A percentile compares a stretch with the other conserved stretches of the same genome.
phyloP scores from a whole-genome alignment of 2,329 filamentous ascomycete genomes.

The Penicillium sp. region DNA sequence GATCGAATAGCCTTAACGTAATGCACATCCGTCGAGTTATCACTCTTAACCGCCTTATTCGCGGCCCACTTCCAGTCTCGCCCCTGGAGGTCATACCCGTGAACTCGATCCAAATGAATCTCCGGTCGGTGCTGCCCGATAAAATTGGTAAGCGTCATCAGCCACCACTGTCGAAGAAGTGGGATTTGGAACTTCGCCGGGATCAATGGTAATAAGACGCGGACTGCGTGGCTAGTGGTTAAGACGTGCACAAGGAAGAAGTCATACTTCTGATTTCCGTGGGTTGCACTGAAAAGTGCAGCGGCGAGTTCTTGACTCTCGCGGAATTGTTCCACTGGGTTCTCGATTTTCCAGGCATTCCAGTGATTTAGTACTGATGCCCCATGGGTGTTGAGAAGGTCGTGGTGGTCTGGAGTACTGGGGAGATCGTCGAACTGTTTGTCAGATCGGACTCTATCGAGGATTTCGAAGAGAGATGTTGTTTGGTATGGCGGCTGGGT shows the following conservation, averaged over 20 bases:
- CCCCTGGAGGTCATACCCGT: conserved; percentile 58
- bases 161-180: conserved; percentile 85
- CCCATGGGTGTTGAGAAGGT: conserved; percentile 71
- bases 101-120: conserved; percentile 66
- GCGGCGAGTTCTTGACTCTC: conserved; percentile 62
- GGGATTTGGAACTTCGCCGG: conserved; percentile 70
- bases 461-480: conserved; percentile 66
- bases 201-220: conserved; percentile 78
- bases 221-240: conserved; percentile 81
- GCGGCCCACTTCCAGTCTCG: conserved; percentile 77
- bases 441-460: conserved; percentile 69
- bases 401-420: conserved; percentile 56
- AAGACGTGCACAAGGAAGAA: conserved; percentile 81
- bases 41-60: conserved; percentile 66
- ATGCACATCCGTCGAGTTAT: conserved; percentile 71
- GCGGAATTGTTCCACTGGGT: conserved; percentile 72
- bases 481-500: conserved; percentile 61
- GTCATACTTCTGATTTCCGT: conserved; percentile 59
- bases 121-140: conserved; percentile 71
- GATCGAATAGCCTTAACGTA: conserved; percentile 81
- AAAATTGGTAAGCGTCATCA: conserved; percentile 76
- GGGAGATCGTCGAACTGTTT: conserved; percentile 68
- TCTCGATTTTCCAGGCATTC: conserved; percentile 76
- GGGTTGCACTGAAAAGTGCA: conserved; percentile 41
- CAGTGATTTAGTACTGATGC: conserved; percentile 78